phyloP scores from a whole-genome alignment of 768 basidiomycete species.

The Guyanaporus albipodus region DNA sequence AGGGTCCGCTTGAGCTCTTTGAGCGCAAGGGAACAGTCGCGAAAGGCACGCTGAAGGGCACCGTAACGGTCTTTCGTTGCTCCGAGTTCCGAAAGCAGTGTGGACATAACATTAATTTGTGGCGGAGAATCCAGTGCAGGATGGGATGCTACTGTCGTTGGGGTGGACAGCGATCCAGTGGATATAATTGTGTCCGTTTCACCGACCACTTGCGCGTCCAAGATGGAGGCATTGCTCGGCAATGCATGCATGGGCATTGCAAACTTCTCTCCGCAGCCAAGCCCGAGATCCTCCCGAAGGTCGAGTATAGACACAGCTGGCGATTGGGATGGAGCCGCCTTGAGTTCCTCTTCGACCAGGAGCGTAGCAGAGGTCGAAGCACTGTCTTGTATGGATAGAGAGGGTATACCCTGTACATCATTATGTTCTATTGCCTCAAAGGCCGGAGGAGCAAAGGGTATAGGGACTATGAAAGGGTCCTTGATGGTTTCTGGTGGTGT shows the following conservation, averaged over 20 bases:
- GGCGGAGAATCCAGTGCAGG: neutral
- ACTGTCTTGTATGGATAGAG: constrained; percentile 4
- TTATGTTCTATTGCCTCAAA: neutral
- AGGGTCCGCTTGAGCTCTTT: constrained; percentile 46
- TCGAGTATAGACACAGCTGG: constrained; percentile 21
- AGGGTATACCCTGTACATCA: neutral
- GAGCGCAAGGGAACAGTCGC: constrained; percentile 66
- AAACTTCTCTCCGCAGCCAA: neutral
- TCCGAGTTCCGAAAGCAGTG: constrained; percentile 46
- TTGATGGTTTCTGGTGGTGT: constrained; percentile 3
- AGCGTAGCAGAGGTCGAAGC: constrained; percentile 5
- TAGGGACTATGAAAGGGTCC: constrained; percentile 9
- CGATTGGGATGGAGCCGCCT: constrained; percentile 3
- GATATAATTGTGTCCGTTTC: neutral
- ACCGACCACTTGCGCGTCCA: neutral
- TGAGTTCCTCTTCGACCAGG: constrained; percentile 10
- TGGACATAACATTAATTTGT: constrained; percentile 2
- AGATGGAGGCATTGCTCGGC: neutral
- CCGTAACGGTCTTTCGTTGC: constrained; percentile 54
- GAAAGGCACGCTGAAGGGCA: constrained; percentile 55
- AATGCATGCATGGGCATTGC: neutral
- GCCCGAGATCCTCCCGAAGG: constrained; percentile 2
- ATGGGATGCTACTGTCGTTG: neutral
- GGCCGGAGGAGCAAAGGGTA: neutral
- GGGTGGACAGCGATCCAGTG: neutral